Percentiles rank a stretch among this genome's conserved stretches.
Evolutionary conservation across 2,329 filamentous ascomycete genomes (phyloP).

Genomic region (Diaporthe sp.): DNA sequence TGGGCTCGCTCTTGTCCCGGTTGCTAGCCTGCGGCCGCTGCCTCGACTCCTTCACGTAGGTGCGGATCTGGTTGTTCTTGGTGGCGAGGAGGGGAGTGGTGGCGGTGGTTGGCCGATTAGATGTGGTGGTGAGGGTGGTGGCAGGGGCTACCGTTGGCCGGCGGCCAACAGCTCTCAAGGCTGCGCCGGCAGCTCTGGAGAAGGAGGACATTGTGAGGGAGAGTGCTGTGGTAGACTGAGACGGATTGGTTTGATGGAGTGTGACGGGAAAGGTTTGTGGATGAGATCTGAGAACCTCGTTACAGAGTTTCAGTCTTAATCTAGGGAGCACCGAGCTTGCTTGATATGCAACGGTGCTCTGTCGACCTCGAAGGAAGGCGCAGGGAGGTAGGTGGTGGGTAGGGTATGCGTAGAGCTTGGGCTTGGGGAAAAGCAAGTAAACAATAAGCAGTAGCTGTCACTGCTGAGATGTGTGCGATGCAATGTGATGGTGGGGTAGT

Average conservation of each 20-base stretch:
- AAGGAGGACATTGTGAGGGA: conserved; percentile 30
- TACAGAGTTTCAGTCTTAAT: not conserved
- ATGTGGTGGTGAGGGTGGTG: not conserved
- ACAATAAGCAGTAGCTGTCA: conserved; percentile 13
- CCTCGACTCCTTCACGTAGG: conserved; percentile 48
- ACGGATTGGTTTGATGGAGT: not conserved
- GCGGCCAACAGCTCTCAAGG: conserved; percentile 17
- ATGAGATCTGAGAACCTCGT: not conserved
- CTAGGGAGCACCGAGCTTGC: not conserved
- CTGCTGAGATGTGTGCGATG: not conserved
- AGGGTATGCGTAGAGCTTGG: not conserved
- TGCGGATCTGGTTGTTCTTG: conserved; percentile 36
- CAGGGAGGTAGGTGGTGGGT: not conserved
- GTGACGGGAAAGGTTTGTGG: not conserved
- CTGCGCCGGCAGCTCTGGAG: conserved; percentile 28
- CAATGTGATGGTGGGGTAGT: conserved; percentile 21
- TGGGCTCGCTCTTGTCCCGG: conserved; percentile 46
- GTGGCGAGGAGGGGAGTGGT: not conserved
- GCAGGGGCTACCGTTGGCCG: not conserved
- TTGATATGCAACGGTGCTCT: conserved; percentile 29
- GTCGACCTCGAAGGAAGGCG: conserved; percentile 11
- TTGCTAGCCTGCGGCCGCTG: conserved; percentile 46
- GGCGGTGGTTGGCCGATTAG: too few relatives aligned
- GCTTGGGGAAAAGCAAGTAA: not conserved
- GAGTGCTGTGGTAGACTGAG: not conserved